phyloP scores from a whole-genome alignment of 805 yeast species.

The Wickerhamiella musiphila region DNA sequence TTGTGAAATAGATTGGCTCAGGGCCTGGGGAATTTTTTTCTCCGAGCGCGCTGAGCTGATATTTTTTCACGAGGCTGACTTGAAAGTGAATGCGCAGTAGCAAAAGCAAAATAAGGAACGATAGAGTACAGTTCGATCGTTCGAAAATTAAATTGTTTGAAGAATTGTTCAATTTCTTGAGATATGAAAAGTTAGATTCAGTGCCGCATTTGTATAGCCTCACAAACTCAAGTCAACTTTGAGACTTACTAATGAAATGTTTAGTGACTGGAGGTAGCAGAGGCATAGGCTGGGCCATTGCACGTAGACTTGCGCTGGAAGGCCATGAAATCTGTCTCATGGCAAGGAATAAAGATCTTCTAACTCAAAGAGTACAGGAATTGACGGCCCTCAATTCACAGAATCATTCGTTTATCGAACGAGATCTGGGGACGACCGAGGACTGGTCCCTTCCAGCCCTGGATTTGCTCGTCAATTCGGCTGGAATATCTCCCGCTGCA shows the following conservation, averaged over 20 bases:
- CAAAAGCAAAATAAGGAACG: too few relatives aligned
- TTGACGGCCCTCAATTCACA: slow-evolving; percentile 9
- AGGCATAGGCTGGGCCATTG: slow-evolving; percentile 48
- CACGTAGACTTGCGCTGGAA: slow-evolving; percentile 29
- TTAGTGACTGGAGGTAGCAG: slow-evolving; percentile 49
- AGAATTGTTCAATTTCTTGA: too few relatives aligned
- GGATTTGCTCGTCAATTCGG: slow-evolving; percentile 35
- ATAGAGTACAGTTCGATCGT: too few relatives aligned
- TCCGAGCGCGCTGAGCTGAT: too few relatives aligned
- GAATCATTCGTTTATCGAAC: slow-evolving; percentile 8
- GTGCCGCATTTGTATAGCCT: too few relatives aligned
- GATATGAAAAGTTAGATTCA: too few relatives aligned
- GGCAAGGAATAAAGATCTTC: slow-evolving; percentile 28
- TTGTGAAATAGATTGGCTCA: not conserved
- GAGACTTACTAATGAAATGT: slow-evolving; percentile 11
- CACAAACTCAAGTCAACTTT: too few relatives aligned
- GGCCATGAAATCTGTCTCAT: slow-evolving; percentile 39
- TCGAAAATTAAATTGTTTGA: too few relatives aligned
- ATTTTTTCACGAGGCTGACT: too few relatives aligned
- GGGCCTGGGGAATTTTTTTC: too few relatives aligned
- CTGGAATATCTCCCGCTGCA: slow-evolving; percentile 43
- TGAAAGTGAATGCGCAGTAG: too few relatives aligned
- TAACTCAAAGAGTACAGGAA: slow-evolving; percentile 19
- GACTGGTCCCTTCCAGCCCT: slow-evolving; percentile 10
- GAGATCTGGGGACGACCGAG: slow-evolving; percentile 8